These are phyloP conservation scores for Allantophomopsis lycopodina DNA, from an alignment of 2,329 filamentous ascomycete species.

Conservation along the genomic window DNA sequence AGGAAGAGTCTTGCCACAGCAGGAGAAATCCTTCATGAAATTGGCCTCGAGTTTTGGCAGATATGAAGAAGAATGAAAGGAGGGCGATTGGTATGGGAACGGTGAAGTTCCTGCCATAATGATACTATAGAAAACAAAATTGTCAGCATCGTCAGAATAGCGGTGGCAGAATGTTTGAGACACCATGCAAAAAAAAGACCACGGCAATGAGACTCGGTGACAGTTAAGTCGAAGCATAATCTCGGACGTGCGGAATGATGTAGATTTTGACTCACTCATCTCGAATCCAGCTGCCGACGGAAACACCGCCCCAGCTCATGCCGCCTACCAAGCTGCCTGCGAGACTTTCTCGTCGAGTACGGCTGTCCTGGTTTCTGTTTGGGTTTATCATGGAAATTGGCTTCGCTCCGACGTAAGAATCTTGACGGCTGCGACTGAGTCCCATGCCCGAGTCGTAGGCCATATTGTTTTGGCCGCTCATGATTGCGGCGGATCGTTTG, in stretches of 20 bases:
- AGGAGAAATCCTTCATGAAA: constrained; percentile 95
- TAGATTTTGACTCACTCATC: constrained; percentile 68
- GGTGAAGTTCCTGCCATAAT: constrained; percentile 96
- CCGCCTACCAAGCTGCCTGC: constrained; percentile 60
- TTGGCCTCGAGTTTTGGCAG: constrained; percentile 92
- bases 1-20: constrained; percentile 79
- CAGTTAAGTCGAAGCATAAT: constrained; percentile 3
- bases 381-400: constrained; percentile 53
- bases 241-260: neutral
- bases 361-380: constrained; percentile 42
- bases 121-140: constrained; percentile 42
- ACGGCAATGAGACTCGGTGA: constrained; percentile 1
- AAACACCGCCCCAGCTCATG: constrained; percentile 95
- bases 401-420: constrained; percentile 52
- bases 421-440: constrained; percentile 37
- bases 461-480: constrained; percentile 25
- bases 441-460: constrained; percentile 41
- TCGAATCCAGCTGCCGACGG: constrained; percentile 90
- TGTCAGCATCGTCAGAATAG: constrained; percentile 6
- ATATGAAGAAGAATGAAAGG: constrained; percentile 92
- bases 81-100: constrained; percentile 79
- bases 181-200: constrained; percentile 2
- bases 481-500: constrained; percentile 34
- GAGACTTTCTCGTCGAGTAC: constrained; percentile 45
- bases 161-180: constrained; percentile 3